Conservation (phyloP, 352 stramenopile genomes). For the Pythium myriotylum region DNA sequence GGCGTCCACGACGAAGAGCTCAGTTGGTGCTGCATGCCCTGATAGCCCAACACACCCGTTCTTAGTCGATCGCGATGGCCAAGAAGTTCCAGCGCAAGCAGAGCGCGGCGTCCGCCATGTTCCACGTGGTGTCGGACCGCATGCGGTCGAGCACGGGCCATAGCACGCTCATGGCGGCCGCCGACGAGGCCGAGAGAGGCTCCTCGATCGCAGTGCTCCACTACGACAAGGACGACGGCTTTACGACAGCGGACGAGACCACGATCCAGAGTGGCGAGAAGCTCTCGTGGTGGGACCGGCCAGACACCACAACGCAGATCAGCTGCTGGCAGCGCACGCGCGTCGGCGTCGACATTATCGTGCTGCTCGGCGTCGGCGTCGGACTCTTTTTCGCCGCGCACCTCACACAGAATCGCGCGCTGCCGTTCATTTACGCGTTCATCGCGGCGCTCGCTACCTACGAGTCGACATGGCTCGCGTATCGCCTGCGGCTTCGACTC, state of each 20-base stretch:
- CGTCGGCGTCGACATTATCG: constrained; percentile 35
- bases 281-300: constrained; percentile 20
- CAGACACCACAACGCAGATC: background rate
- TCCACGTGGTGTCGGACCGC: constrained; percentile 19
- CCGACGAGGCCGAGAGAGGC: constrained; percentile 4
- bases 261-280: constrained; percentile 11
- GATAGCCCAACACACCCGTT: too few relatives aligned
- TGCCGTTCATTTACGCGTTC: constrained; percentile 56
- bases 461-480: constrained; percentile 66
- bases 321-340: constrained; percentile 30
- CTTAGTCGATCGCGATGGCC: background rate
- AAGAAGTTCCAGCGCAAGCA: constrained; percentile 14
- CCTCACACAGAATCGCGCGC: constrained; percentile 37
- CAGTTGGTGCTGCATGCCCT: too few relatives aligned
- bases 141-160: constrained; percentile 27
- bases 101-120: constrained; percentile 28
- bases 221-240: constrained; percentile 13
- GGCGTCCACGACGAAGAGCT: too few relatives aligned
- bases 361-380: constrained; percentile 36
- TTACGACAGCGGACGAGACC: background rate
- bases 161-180: constrained; percentile 14
- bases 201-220: constrained; percentile 25
- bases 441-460: constrained; percentile 47
- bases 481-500: constrained; percentile 51
- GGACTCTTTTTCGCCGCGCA: constrained; percentile 39